Conservation (phyloP, 2,329 filamentous ascomycete species). For the Scedosporium minutisporum region DNA sequence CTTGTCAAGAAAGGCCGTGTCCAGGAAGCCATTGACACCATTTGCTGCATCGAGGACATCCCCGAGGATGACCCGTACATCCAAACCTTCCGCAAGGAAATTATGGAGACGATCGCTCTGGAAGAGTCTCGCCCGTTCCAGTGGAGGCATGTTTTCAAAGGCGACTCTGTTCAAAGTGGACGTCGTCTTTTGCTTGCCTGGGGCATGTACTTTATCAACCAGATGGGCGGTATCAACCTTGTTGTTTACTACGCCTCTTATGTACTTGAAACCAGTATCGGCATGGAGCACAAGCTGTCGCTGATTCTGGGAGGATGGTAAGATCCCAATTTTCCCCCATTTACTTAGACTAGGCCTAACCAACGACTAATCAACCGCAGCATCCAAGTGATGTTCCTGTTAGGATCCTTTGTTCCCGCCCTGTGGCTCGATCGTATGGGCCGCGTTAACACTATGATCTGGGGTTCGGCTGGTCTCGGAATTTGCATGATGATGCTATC, state of each 20-base stretch:
- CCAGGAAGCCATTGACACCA: conserved; percentile 21
- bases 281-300: conserved; percentile 30
- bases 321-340: not conserved
- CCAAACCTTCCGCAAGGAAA: not conserved
- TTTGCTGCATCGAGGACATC: conserved; percentile 19
- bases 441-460: conserved; percentile 49
- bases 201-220: conserved; percentile 46
- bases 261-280: conserved; percentile 21
- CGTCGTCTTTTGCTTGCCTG: conserved; percentile 42
- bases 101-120: conserved; percentile 34
- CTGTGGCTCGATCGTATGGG: conserved; percentile 32
- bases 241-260: conserved; percentile 1
- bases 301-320: conserved; percentile 38
- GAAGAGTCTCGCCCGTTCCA: conserved; percentile 16
- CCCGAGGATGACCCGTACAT: conserved; percentile 4
- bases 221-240: conserved; percentile 41
- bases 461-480: conserved; percentile 52
- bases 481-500: conserved; percentile 45
- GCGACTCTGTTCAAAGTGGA: conserved; percentile 15
- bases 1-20: conserved; percentile 25
- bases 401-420: conserved; percentile 56
- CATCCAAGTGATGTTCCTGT: conserved; percentile 44
- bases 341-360: not conserved
- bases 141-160: conserved; percentile 10
- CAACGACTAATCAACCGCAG: not conserved